A percentile compares a stretch with the other conserved stretches of the same genome.
Evolutionary conservation across 1,139 yeast species (phyloP).

Genomic region (Tardiomyces digboiensis): DNA sequence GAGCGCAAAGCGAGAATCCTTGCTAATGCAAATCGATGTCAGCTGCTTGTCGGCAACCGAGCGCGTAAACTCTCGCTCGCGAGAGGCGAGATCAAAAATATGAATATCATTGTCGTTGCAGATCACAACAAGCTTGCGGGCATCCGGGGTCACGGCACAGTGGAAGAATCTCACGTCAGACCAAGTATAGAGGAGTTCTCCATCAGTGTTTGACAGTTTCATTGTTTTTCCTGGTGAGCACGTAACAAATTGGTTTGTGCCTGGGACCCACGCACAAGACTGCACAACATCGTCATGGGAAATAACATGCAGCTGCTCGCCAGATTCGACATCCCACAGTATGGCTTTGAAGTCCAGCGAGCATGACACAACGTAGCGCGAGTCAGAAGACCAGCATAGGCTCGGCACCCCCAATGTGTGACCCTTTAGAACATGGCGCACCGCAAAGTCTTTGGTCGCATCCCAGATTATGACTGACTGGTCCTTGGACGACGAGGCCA

Average conservation of each 20-base stretch:
- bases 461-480: slow-evolving; percentile 58
- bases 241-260: slow-evolving; percentile 49
- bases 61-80: slow-evolving; percentile 14
- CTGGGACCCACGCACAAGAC: slow-evolving; percentile 70
- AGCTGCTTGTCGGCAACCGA: slow-evolving; percentile 33
- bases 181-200: slow-evolving; percentile 13
- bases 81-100: slow-evolving; percentile 36
- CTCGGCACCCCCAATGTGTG: slow-evolving; percentile 57
- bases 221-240: slow-evolving; percentile 71
- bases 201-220: slow-evolving; percentile 47
- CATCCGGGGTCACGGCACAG: slow-evolving; percentile 57
- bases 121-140: slow-evolving; percentile 51
- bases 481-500: slow-evolving; percentile 75
- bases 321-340: slow-evolving; percentile 50
- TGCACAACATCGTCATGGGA: slow-evolving; percentile 33
- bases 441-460: slow-evolving; percentile 35
- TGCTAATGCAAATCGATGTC: slow-evolving; percentile 39
- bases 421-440: slow-evolving; percentile 33
- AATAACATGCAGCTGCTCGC: slow-evolving; percentile 18
- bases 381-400: slow-evolving; percentile 67
- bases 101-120: slow-evolving; percentile 47
- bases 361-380: slow-evolving; percentile 55
- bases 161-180: slow-evolving; percentile 36
- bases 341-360: slow-evolving; percentile 58
- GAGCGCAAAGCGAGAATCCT: slow-evolving; percentile 39